Conservation (phyloP, 2,329 filamentous ascomycete species). For the Penicillium sp. region DNA sequence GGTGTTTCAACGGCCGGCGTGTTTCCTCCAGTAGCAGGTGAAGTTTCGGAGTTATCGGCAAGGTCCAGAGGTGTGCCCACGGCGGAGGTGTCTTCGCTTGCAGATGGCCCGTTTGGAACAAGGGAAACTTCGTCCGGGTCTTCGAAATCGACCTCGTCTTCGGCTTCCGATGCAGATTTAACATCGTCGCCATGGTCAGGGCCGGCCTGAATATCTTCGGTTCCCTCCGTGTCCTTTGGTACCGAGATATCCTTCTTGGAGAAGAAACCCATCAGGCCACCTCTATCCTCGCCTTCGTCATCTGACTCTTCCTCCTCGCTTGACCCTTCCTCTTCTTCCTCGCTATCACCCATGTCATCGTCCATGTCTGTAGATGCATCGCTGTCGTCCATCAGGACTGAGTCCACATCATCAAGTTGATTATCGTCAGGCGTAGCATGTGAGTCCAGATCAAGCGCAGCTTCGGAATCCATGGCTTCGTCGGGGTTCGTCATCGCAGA, state of each 20-base stretch:
- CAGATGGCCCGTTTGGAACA: conserved; percentile 34
- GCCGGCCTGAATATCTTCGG: conserved; percentile 22
- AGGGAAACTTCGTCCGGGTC: conserved; percentile 40
- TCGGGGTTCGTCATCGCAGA: conserved; percentile 22
- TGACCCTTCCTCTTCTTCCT: conserved; percentile 51
- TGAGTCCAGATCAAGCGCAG: conserved; percentile 18
- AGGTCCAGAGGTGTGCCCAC: conserved; percentile 33
- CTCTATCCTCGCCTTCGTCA: conserved; percentile 44
- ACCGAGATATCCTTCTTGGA: conserved; percentile 42
- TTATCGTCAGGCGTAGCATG: conserved; percentile 29
- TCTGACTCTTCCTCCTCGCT: conserved; percentile 51
- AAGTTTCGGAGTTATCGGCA: conserved; percentile 18
- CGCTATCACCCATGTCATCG: conserved; percentile 51
- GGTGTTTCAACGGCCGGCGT: conserved; percentile 6
- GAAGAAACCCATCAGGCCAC: conserved; percentile 51
- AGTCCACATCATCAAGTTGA: conserved; percentile 47
- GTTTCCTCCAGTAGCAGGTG: conserved; percentile 15
- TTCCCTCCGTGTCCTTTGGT: conserved; percentile 36
- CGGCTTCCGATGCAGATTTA: conserved; percentile 21
- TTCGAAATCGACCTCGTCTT: conserved; percentile 33
- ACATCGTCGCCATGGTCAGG: conserved; percentile 29
- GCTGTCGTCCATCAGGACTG: conserved; percentile 48
- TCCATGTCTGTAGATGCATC: conserved; percentile 52
- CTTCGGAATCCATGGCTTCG: conserved; percentile 21
- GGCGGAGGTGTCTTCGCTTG: conserved; percentile 15